Conservation (phyloP, 495 filamentous ascomycete species). For the Paragyromitra xinjiangensis region DNA sequence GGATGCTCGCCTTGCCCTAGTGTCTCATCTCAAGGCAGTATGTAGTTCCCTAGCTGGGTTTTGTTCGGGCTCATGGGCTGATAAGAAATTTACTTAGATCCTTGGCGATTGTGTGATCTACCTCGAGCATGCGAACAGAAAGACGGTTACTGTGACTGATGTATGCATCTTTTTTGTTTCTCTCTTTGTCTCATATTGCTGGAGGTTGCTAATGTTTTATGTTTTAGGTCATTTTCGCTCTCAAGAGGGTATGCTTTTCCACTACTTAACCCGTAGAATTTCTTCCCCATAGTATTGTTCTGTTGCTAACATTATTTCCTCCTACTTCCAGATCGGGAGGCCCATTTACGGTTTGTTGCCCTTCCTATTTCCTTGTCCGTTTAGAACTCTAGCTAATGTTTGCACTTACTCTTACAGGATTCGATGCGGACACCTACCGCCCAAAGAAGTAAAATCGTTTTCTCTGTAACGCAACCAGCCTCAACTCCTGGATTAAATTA, state of each 20-base stretch:
- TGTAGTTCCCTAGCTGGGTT: slow-evolving; percentile 21
- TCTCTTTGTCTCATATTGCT: background rate
- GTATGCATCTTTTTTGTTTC: slow-evolving; percentile 60
- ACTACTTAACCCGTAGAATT: background rate
- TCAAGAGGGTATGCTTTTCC: slow-evolving; percentile 62
- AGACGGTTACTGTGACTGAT: slow-evolving; percentile 72
- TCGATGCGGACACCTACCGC: slow-evolving; percentile 43
- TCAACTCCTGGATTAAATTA: background rate
- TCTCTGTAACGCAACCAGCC: background rate
- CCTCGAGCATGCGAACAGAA: slow-evolving; percentile 63
- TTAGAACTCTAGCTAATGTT: slow-evolving; percentile 2
- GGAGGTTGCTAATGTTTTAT: slow-evolving; percentile 19
- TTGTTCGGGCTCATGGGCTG: background rate
- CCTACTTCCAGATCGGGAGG: slow-evolving; percentile 53
- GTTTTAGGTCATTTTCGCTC: slow-evolving; percentile 69
- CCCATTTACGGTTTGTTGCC: slow-evolving; percentile 59
- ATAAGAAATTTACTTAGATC: slow-evolving; percentile 60
- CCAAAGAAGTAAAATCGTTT: slow-evolving; percentile 22
- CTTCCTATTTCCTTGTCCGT: background rate
- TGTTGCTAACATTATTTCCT: slow-evolving; percentile 26
- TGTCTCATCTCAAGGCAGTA: slow-evolving; percentile 66
- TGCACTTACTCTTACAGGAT: slow-evolving; percentile 13
- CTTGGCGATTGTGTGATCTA: slow-evolving; percentile 64
- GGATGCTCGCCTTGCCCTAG: slow-evolving; percentile 68
- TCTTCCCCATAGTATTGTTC: background rate